Evolutionary conservation across 768 basidiomycete species (phyloP).

Genomic region (Mycena amicta): DNA sequence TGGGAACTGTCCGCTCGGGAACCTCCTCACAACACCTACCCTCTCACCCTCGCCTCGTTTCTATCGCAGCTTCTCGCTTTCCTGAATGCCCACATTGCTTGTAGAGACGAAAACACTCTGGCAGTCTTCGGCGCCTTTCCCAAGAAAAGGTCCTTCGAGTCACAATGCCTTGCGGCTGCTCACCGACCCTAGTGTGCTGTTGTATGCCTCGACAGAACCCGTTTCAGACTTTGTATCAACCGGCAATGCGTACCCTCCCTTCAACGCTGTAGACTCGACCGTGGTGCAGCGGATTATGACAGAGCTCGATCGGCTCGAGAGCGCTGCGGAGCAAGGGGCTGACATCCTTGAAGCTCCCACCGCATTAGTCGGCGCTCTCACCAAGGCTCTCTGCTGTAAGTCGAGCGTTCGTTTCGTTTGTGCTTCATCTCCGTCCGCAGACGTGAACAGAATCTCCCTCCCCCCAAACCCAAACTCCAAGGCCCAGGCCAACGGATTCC

Average conservation of each 20-base stretch:
- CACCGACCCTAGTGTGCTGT: constrained; percentile 69
- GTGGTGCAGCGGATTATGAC: constrained; percentile 62
- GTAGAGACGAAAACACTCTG: constrained; percentile 88
- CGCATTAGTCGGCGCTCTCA: constrained; percentile 85
- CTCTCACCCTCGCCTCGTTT: constrained; percentile 70
- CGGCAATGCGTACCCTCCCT: constrained; percentile 83
- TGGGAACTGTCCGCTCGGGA: constrained; percentile 71
- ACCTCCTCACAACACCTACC: constrained; percentile 45
- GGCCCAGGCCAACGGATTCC: constrained; percentile 32
- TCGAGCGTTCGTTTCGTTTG: neutral
- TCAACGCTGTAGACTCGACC: constrained; percentile 72
- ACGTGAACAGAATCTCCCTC: constrained; percentile 43
- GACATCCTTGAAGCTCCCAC: constrained; percentile 46
- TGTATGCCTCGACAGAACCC: constrained; percentile 70
- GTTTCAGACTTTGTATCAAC: constrained; percentile 35
- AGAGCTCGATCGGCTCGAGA: constrained; percentile 57
- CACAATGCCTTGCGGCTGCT: no score
- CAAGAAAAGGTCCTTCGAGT: constrained; percentile 82
- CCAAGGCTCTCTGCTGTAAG: constrained; percentile 90
- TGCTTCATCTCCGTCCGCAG: constrained; percentile 23
- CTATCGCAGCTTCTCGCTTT: constrained; percentile 87
- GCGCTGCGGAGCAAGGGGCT: constrained; percentile 55
- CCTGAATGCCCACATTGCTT: constrained; percentile 90
- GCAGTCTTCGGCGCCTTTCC: constrained; percentile 91
- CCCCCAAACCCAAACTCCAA: constrained; percentile 32